Base-by-base conservation (phyloP, 768 basidiomycete genomes). In the Tephrocybe sp. region DNA sequence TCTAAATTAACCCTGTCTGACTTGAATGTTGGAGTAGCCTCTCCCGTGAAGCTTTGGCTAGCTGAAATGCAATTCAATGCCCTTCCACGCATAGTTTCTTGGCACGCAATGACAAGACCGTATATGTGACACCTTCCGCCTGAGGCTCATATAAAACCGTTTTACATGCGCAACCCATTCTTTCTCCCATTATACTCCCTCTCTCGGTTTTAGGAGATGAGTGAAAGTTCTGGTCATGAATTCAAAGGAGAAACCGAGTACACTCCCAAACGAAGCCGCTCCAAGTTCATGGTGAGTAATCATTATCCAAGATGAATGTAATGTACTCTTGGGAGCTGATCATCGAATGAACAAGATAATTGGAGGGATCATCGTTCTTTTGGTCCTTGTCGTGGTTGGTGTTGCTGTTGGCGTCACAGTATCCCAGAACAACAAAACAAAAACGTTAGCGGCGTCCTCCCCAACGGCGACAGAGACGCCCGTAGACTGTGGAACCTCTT, bases 361-460 rank as follows among this genome's bases (percentile, higher is more conserved):
- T 45, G 79, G 76, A 18, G 69, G 75, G 8, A 45, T 75, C 12
- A 47, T 84, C 39, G 72, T 61, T 9, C 57, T 89, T 21, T 49
- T 79, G 24, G 64, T 75, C 39, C 62, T 91, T 41, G 74, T 83
- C 28, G 78, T 68, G 69, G 45, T 44, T 21, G 88, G 77, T 35
- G 77, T 87, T 45, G 75, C 72, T 21, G 75, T 85, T 18, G 90
- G 89, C 19, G 82, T 93, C 30, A 65, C 75, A 5, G 76, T 92
- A 24, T 71, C 83, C 15, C 83, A 80, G 45, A 76, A 77, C 54
- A 72, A 76, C 52, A 75, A 70, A 49, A 61, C 58, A 28, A 62
- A 49, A 46, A 52, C 64, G 16, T 58, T 64, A 6, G 54, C 59
- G 15, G 19, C 51, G 12, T 39, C 44, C 21, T 38, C 50, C n/a